Conservation (phyloP, 495 filamentous ascomycete species). For the Tuber borchii region DNA sequence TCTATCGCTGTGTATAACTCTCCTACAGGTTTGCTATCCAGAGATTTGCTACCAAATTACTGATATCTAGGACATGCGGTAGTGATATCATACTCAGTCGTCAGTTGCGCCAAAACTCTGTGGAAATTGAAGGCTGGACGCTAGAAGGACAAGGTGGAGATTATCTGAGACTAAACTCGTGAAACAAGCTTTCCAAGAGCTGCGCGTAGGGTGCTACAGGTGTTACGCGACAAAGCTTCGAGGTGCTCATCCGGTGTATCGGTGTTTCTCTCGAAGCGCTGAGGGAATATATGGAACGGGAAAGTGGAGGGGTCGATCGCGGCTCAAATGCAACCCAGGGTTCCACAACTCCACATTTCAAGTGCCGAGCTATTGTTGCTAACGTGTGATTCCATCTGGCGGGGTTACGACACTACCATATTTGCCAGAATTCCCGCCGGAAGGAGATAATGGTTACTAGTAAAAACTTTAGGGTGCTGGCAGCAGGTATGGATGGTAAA, state of each 20-base stretch:
- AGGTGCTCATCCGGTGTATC: not conserved
- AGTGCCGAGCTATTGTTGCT: not conserved
- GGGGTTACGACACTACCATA: not conserved
- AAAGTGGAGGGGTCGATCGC: not conserved
- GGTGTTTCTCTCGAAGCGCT: not conserved
- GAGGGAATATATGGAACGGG: not conserved
- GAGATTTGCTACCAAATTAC: not conserved
- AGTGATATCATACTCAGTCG: not conserved
- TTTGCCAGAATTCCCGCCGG: not conserved
- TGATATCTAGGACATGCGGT: not conserved
- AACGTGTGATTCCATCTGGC: not conserved
- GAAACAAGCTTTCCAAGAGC: conserved; percentile 6
- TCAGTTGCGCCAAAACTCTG: not conserved
- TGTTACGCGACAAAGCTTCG: not conserved
- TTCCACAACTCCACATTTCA: not conserved
- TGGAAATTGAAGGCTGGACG: not conserved
- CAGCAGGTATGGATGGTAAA: not conserved
- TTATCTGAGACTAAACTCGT: not conserved
- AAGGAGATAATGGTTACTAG: not conserved
- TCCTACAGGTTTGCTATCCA: not conserved
- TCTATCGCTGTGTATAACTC: not conserved
- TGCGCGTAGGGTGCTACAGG: not conserved
- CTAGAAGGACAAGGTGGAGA: not conserved
- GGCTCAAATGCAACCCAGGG: not conserved
- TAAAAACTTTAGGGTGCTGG: not conserved